phyloP scores from a whole-genome alignment of 768 basidiomycete genomes.

The Trametes cingulata region DNA sequence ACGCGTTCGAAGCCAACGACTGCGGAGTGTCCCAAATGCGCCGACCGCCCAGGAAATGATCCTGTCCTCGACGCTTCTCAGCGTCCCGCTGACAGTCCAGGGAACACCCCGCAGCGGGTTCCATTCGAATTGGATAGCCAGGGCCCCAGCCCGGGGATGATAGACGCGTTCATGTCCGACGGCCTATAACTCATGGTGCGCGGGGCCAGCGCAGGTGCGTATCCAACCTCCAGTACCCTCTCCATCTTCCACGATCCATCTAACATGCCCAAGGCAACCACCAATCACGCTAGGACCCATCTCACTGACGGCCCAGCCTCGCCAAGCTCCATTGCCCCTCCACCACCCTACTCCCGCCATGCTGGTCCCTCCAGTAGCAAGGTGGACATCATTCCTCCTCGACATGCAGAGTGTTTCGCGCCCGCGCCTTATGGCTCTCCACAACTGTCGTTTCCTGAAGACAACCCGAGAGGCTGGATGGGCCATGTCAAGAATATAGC shows the following conservation, averaged over 20 bases:
- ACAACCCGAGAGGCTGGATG: conserved; percentile 8
- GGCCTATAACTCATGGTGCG: too few species aligned
- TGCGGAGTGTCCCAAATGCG: background rate
- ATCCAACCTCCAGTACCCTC: too few species aligned
- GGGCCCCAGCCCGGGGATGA: too few species aligned
- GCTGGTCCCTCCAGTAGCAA: background rate
- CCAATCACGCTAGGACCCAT: background rate
- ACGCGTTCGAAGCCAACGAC: too few species aligned
- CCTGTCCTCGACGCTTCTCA: background rate
- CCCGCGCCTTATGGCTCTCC: background rate
- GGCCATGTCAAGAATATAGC: conserved; percentile 13
- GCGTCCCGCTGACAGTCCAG: background rate
- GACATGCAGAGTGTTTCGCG: background rate
- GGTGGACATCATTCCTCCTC: background rate
- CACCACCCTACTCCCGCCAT: background rate
- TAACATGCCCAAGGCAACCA: background rate
- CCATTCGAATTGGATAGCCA: background rate
- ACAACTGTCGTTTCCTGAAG: background rate
- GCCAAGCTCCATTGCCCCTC: background rate
- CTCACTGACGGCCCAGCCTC: background rate
- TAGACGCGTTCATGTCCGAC: too few species aligned
- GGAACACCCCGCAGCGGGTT: background rate
- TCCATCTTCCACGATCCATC: background rate
- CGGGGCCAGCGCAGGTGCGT: too few species aligned
- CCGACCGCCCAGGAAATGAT: background rate